phyloP scores from a whole-genome alignment of 2,329 filamentous ascomycete genomes.

The Trichoderma aggressivum region DNA sequence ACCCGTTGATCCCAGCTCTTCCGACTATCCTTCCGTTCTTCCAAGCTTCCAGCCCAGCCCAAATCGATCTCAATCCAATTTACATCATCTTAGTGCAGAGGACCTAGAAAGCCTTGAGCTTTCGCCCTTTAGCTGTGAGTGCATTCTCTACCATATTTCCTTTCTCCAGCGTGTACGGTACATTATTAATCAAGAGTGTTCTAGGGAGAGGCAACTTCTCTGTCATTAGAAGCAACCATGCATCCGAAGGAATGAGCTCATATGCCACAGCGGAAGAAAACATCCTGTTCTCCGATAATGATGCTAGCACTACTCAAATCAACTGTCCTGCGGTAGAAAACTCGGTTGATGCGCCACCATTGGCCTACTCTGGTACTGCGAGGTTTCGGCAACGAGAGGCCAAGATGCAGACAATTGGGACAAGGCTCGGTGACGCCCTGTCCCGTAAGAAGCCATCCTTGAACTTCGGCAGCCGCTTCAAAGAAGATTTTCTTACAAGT shows the following conservation, averaged over 20 bases:
- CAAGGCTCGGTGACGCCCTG: constrained; percentile 38
- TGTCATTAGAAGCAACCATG: constrained; percentile 20
- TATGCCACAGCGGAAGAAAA: constrained; percentile 28
- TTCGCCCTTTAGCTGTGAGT: constrained; percentile 36
- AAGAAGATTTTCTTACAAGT: constrained; percentile 35
- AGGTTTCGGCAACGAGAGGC: constrained; percentile 38
- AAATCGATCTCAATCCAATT: constrained; percentile 25
- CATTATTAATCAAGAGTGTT: background rate
- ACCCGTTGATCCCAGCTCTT: constrained; percentile 27
- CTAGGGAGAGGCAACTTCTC: constrained; percentile 26
- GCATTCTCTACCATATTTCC: no score
- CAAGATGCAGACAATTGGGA: constrained; percentile 39
- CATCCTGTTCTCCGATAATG: background rate
- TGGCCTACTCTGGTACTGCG: constrained; percentile 34
- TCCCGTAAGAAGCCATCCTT: constrained; percentile 29
- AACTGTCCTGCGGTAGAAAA: background rate
- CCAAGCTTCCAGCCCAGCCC: constrained; percentile 36
- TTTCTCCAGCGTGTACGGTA: background rate
- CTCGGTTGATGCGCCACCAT: constrained; percentile 19
- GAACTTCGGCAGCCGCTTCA: constrained; percentile 39
- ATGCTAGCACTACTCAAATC: constrained; percentile 7
- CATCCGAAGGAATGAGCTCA: constrained; percentile 27
- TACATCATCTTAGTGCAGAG: constrained; percentile 30
- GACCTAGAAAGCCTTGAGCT: constrained; percentile 36
- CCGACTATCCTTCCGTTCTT: constrained; percentile 34